phyloP scores from a whole-genome alignment of 495 filamentous ascomycete genomes.

The Podospora pseudocomata region DNA sequence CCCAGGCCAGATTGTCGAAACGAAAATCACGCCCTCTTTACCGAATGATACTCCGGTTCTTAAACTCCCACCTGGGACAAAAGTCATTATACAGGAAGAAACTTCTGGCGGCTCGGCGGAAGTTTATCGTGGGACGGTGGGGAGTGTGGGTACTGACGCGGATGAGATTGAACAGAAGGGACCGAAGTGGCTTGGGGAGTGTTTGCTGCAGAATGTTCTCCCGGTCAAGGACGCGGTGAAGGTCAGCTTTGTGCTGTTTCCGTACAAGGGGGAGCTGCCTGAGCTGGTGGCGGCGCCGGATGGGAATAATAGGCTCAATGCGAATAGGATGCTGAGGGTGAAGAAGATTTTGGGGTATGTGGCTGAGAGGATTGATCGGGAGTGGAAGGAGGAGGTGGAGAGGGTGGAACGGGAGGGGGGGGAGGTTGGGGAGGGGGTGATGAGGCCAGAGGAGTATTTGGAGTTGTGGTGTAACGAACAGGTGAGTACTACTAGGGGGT shows the following conservation, averaged over 20 bases:
- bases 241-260: constrained; percentile 84
- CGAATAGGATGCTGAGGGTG: constrained; percentile 91
- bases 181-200: constrained; percentile 87
- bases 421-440: constrained; percentile 52
- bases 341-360: constrained; percentile 95
- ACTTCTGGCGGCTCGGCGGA: constrained; percentile 87
- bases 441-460: constrained; percentile 87
- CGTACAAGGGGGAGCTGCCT: constrained; percentile 73
- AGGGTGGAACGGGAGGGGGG: constrained; percentile 46
- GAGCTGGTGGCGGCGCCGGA: constrained; percentile 58
- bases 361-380: constrained; percentile 80
- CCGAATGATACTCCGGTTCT: constrained; percentile 83
- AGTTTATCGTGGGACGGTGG: constrained; percentile 84
- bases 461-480: constrained; percentile 91
- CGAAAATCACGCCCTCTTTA: constrained; percentile 70
- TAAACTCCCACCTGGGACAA: constrained; percentile 71
- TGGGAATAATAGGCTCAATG: constrained; percentile 83
- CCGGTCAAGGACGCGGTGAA: constrained; percentile 91
- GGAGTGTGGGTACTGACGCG: constrained; percentile 67
- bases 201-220: constrained; percentile 80
- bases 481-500: constrained; percentile 49
- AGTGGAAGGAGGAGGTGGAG: constrained; percentile 42
- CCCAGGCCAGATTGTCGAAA: constrained; percentile 52
- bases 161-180: constrained; percentile 79
- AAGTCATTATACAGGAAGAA: constrained; percentile 93